phyloP scores from a whole-genome alignment of 2,329 filamentous ascomycete species.

The Basipetospora chlamydospora region DNA sequence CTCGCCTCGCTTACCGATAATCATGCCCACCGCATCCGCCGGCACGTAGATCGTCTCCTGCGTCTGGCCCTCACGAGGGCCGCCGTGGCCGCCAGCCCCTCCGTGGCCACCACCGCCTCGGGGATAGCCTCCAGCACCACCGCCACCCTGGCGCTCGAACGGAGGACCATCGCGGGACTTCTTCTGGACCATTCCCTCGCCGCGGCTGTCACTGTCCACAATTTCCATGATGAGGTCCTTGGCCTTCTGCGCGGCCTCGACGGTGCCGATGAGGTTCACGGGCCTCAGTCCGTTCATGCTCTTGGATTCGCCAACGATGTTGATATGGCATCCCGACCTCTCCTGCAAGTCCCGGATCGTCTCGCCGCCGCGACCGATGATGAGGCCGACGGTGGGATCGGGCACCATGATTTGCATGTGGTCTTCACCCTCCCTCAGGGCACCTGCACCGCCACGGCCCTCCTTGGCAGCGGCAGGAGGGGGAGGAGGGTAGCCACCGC shows the following conservation, averaged over 20 bases:
- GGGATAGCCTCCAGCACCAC: slow-evolving; percentile 14
- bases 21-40: slow-evolving; percentile 88
- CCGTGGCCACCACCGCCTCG: slow-evolving; percentile 16
- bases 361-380: slow-evolving; percentile 86
- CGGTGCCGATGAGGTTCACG: slow-evolving; percentile 76
- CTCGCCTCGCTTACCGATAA: slow-evolving; percentile 87
- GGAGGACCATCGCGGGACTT: slow-evolving; percentile 15
- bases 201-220: slow-evolving; percentile 75
- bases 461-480: no score
- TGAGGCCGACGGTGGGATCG: slow-evolving; percentile 80
- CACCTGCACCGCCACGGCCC: slow-evolving; percentile 16
- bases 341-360: slow-evolving; percentile 89
- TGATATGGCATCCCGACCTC: slow-evolving; percentile 84
- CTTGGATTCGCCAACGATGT: slow-evolving; percentile 87
- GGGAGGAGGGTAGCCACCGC: no score
- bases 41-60: slow-evolving; percentile 76
- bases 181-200: slow-evolving; percentile 17
- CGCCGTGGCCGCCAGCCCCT: slow-evolving; percentile 18
- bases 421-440: slow-evolving; percentile 65
- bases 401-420: slow-evolving; percentile 90
- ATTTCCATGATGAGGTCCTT: slow-evolving; percentile 88
- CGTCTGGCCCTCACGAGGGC: slow-evolving; percentile 26
- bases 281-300: slow-evolving; percentile 80
- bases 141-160: slow-evolving; percentile 13
- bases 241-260: slow-evolving; percentile 58